Evolutionary conservation across 129 eudicot genomes (phyloP).

Genomic region (Dittrichia graveolens): DNA sequence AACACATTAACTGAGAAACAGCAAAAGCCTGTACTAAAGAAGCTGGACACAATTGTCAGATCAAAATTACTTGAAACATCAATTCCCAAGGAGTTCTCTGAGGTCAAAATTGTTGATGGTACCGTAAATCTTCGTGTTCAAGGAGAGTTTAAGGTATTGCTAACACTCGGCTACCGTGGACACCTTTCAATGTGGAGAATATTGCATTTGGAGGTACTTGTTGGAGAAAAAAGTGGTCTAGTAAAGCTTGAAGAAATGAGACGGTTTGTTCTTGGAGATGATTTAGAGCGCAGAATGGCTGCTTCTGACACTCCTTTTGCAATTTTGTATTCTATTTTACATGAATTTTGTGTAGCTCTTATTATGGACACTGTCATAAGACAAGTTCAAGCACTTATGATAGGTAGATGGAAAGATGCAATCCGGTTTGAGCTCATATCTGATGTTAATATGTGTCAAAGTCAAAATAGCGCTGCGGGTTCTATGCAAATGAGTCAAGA

Average conservation of each 20-base stretch:
- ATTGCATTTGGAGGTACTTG: conserved; percentile 93
- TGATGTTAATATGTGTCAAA: conserved; percentile 67
- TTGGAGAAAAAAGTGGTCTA: conserved; percentile 91
- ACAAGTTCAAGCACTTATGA: conserved; percentile 84
- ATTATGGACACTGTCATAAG: conserved; percentile 93
- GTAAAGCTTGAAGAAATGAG: conserved; percentile 85
- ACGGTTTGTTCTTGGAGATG: conserved; percentile 92
- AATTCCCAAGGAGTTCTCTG: conserved; percentile 82
- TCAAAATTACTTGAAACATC: conserved; percentile 83
- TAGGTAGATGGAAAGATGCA: conserved; percentile 97
- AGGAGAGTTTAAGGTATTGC: conserved; percentile 95
- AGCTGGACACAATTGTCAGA: conserved; percentile 77
- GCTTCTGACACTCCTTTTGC: conserved; percentile 82
- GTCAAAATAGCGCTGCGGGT: conserved; percentile 53
- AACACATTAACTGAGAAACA: conserved; percentile 66
- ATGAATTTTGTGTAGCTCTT: conserved; percentile 90
- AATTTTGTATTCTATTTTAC: conserved; percentile 76
- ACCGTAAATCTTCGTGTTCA: conserved; percentile 77
- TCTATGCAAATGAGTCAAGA: conserved; percentile 67
- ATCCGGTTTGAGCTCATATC: conserved; percentile 92
- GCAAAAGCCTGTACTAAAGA: conserved; percentile 86
- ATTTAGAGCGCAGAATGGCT: conserved; percentile 98
- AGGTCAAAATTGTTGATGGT: conserved; percentile 83
- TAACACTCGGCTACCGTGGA: conserved; percentile 97
- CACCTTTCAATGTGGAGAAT: conserved; percentile 94